Conservation (phyloP, 2,329 filamentous ascomycete species). For the Colletotrichum chlorophyti region DNA sequence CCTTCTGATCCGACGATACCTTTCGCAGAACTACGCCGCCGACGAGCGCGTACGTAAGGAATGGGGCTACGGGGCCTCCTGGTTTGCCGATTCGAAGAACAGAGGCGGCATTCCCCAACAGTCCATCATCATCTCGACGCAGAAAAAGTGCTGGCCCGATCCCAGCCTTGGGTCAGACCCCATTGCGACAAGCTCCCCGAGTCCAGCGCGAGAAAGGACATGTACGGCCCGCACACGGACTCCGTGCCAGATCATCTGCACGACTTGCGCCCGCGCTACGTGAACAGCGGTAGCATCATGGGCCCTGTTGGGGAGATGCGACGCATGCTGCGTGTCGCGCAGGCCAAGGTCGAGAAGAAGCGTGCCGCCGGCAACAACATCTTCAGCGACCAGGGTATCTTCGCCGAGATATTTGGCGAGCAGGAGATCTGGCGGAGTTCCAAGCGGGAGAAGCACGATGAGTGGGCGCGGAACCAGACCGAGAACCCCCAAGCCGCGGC, state of each 20-base stretch:
- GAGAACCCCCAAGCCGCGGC: not conserved
- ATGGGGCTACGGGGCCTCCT: constrained; percentile 30
- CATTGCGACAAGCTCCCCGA: constrained; percentile 35
- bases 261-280: constrained; percentile 35
- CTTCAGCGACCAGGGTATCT: constrained; percentile 39
- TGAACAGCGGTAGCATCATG: constrained; percentile 40
- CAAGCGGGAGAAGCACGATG: not conserved
- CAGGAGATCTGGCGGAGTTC: constrained; percentile 30
- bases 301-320: constrained; percentile 37
- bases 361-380: constrained; percentile 25
- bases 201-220: constrained; percentile 31
- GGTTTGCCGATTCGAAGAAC: not conserved
- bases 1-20: constrained; percentile 42
- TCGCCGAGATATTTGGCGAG: constrained; percentile 40
- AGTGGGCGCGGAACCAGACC: not conserved
- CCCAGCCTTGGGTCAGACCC: constrained; percentile 27
- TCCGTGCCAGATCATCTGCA: constrained; percentile 24
- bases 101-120: constrained; percentile 34
- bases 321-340: constrained; percentile 30
- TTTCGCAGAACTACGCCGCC: constrained; percentile 41
- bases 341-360: constrained; percentile 35
- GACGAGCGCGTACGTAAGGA: constrained; percentile 35
- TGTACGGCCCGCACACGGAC: constrained; percentile 33
- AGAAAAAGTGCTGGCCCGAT: constrained; percentile 35
- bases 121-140: constrained; percentile 32